Evolutionary conservation across 2,329 filamentous ascomycete genomes (phyloP).

Genomic region (Colletotrichum musicola): DNA sequence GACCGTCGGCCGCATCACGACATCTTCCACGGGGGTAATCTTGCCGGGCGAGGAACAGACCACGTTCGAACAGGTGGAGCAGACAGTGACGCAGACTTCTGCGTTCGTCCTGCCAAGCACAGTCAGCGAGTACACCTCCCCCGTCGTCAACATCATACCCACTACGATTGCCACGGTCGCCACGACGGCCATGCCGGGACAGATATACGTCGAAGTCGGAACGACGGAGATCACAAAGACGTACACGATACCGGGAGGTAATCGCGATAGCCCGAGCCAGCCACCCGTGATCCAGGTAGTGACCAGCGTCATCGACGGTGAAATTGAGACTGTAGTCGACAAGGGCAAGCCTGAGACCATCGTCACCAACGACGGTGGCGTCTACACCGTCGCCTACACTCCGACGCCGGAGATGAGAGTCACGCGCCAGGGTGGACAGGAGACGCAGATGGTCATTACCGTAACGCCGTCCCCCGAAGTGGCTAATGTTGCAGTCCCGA

Average conservation of each 20-base stretch:
- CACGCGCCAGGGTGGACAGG: constrained; percentile 16
- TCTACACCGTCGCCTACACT: constrained; percentile 29
- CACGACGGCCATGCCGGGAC: not conserved
- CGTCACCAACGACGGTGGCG: constrained; percentile 25
- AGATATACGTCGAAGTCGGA: constrained; percentile 39
- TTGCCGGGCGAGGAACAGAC: not conserved
- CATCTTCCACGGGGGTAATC: not conserved
- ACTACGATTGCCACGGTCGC: constrained; percentile 1
- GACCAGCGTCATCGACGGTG: constrained; percentile 41
- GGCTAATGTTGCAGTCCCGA: constrained; percentile 21
- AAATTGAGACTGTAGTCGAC: constrained; percentile 37
- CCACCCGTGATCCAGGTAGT: constrained; percentile 41
- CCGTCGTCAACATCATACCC: constrained; percentile 16
- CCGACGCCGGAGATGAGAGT: constrained; percentile 21
- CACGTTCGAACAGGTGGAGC: constrained; percentile 2
- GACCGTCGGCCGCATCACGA: not conserved
- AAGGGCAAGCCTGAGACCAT: constrained; percentile 30
- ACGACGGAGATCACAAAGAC: constrained; percentile 41
- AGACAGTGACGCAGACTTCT: constrained; percentile 1
- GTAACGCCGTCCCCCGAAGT: constrained; percentile 30
- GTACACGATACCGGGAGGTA: constrained; percentile 36
- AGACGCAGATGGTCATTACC: constrained; percentile 29
- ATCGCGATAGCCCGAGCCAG: constrained; percentile 7
- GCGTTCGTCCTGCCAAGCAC: not conserved
- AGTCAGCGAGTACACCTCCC: constrained; percentile 21